These are phyloP conservation scores for Colletotrichum orbiculare DNA, from an alignment of 2,329 filamentous ascomycete genomes.

Conservation along the genomic window DNA sequence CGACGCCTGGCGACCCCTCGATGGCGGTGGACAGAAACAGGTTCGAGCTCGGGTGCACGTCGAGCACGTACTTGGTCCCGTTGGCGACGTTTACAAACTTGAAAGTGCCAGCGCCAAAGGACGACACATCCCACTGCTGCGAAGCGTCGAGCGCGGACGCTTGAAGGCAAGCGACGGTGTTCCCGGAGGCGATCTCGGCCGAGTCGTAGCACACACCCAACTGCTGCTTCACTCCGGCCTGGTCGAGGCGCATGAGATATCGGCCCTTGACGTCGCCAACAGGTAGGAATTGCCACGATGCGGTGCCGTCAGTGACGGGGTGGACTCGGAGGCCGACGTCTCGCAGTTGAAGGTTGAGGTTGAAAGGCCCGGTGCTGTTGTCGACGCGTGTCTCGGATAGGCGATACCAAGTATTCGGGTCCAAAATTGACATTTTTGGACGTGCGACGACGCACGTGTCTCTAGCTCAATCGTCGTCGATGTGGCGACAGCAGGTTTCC, in stretches of 20 bases:
- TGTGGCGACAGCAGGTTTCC: background rate
- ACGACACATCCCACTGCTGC: slow-evolving; percentile 49
- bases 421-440: slow-evolving; percentile 38
- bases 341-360: slow-evolving; percentile 36
- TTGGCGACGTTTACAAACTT: slow-evolving; percentile 47
- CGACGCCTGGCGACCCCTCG: slow-evolving; percentile 19
- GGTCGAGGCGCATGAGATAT: slow-evolving; percentile 46
- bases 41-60: slow-evolving; percentile 47
- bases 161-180: slow-evolving; percentile 46
- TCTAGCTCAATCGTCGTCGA: background rate
- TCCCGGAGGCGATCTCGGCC: slow-evolving; percentile 40
- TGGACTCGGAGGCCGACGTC: slow-evolving; percentile 42
- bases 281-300: slow-evolving; percentile 46
- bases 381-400: slow-evolving; percentile 49
- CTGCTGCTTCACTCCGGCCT: slow-evolving; percentile 44
- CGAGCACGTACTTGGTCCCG: slow-evolving; percentile 46
- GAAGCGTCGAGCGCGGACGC: slow-evolving; percentile 40
- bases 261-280: slow-evolving; percentile 42
- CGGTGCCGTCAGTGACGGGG: slow-evolving; percentile 28
- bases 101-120: slow-evolving; percentile 44
- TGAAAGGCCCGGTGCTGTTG: slow-evolving; percentile 40
- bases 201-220: slow-evolving; percentile 44
- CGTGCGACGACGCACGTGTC: slow-evolving; percentile 21
- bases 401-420: slow-evolving; percentile 51
- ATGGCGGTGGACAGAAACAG: slow-evolving; percentile 43